Percentiles rank a stretch among this genome's conserved stretches.
These are phyloP conservation scores for Boletus bicolor DNA, from an alignment of 768 basidiomycete species.

Conservation along the genomic window DNA sequence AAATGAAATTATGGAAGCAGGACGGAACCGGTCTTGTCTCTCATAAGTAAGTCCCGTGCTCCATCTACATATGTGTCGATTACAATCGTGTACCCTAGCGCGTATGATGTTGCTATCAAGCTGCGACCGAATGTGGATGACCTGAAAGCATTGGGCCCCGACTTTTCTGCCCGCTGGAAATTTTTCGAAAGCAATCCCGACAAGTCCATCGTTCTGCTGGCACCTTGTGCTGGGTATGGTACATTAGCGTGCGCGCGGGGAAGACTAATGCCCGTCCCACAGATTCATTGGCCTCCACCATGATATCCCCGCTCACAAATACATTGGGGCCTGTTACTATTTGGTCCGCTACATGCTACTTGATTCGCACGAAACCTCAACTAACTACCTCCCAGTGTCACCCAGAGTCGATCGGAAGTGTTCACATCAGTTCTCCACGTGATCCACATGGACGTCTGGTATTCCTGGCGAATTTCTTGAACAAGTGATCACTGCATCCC, in stretches of 20 bases:
- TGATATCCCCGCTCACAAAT: constrained; percentile 13
- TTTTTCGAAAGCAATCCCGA: constrained; percentile 52
- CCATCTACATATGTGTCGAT: background rate
- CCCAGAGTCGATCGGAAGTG: constrained; percentile 44
- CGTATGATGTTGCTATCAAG: constrained; percentile 54
- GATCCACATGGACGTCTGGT: constrained; percentile 38
- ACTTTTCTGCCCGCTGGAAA: constrained; percentile 48
- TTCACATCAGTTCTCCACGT: constrained; percentile 45
- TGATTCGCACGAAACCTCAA: background rate
- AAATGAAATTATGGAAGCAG: constrained; percentile 32
- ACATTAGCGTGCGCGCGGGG: background rate
- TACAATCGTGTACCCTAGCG: constrained; percentile 32
- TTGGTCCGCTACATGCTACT: constrained; percentile 20
- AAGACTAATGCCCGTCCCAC: background rate
- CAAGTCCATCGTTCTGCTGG: constrained; percentile 51
- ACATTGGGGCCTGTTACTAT: constrained; percentile 25
- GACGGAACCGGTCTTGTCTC: constrained; percentile 49
- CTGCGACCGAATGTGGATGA: constrained; percentile 51
- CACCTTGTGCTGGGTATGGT: constrained; percentile 39
- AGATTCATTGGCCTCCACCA: constrained; percentile 13
- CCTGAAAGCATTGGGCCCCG: constrained; percentile 45
- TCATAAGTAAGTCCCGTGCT: constrained; percentile 45
- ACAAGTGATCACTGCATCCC: constrained; percentile 33
- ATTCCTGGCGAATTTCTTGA: constrained; percentile 47
- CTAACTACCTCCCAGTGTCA: constrained; percentile 30